phyloP scores from a whole-genome alignment of 1,284 basidiomycete species.

The Leccinum fallax region DNA sequence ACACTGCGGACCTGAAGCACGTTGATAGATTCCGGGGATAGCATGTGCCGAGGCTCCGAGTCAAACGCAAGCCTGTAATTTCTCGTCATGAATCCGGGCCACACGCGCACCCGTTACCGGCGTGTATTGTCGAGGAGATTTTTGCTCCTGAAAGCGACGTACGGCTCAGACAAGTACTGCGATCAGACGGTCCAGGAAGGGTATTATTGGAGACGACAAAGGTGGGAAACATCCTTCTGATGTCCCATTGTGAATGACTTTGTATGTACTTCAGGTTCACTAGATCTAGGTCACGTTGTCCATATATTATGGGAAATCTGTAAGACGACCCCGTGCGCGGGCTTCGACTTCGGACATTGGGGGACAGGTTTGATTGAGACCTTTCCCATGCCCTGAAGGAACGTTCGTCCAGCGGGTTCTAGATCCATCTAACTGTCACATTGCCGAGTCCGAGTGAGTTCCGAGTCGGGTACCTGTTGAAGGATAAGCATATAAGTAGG shows the following conservation, averaged over 20 bases:
- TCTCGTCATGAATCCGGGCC: background rate
- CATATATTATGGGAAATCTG: background rate
- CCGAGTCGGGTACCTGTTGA: background rate
- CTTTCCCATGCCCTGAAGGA: background rate
- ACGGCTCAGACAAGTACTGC: background rate
- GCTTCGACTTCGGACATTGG: background rate
- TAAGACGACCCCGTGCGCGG: background rate
- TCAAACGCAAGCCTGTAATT: background rate
- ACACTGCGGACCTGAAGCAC: background rate
- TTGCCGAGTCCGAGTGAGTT: background rate
- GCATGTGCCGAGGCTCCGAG: background rate
- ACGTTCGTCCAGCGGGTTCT: background rate
- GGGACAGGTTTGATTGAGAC: background rate
- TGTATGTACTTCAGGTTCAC: background rate
- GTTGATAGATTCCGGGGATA: background rate
- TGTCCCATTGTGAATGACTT: background rate
- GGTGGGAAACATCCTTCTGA: background rate
- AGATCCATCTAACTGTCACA: background rate
- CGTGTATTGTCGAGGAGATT: background rate
- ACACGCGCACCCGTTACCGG: background rate
- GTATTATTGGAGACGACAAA: background rate
- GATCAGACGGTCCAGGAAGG: background rate
- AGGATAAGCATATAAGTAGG: background rate
- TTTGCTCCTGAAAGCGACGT: background rate
- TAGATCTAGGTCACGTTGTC: background rate